Base-by-base conservation (phyloP, 305 asterid genomes). In the Fraxinus paxiana region DNA sequence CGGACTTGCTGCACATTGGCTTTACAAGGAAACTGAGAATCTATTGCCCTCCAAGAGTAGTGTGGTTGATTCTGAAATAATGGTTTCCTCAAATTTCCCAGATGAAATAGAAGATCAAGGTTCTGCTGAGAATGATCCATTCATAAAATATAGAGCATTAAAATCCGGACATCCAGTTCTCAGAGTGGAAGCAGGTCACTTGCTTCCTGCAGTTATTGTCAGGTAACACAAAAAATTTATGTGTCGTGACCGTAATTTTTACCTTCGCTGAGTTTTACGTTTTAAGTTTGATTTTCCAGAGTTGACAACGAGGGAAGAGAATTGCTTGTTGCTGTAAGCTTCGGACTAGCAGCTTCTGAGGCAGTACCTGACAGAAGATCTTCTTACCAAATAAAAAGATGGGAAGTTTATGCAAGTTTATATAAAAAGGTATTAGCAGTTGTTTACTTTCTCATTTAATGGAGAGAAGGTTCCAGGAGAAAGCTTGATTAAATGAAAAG, bases 1-100 rank as follows among this genome's bases (percentile, higher is more conserved):
- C 73, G 99, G 99, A 78, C 96, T 88, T 82, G 99, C 99, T 84
- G 99, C 99, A 20, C 99, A 95, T 89, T 95, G 98, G 98, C 95
- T 95, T 82, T 95, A 95, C 88, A 95, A 95, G 90, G 98, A 95
- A 88, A 89, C 97, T 80, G 97, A 87, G 84, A 86, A 76, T 84
- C 79, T 79, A 79, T 83, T 92, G 87, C 93, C 94, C 33, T 84
- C 90, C 81, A 85, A 86, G 84, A 89, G 86, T 86, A 30, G 82
- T 63, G 78, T 82, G 38, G 74, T 83, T 82, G 93, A 86, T 83
- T 83, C 92, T 82, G 93, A 87, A 79, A 20, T 76, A 73, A 84
- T 77, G 48, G 75, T 78, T 76, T 82, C 93, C 77, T 83, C 92
- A 38, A 87, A 83, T 83, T 83, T 88, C 71, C 78, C 96, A n/a